A percentile compares a stretch with the other conserved stretches of the same genome.
Evolutionary conservation across 2,329 filamentous ascomycete species (phyloP).

Genomic region (Paracamarosporium sp.): DNA sequence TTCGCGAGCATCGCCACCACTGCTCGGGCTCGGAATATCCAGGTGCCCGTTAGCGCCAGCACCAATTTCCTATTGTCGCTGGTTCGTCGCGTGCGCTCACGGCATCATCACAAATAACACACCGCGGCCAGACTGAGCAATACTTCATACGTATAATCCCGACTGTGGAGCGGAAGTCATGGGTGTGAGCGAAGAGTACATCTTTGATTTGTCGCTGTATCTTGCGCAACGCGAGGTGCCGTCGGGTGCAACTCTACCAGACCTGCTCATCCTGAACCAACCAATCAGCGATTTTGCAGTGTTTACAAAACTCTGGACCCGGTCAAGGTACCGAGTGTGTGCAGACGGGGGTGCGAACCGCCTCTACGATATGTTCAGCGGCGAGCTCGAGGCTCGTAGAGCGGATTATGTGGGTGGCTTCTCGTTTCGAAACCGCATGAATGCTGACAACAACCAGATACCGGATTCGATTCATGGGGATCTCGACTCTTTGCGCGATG

Average conservation of each 20-base stretch:
- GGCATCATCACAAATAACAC: neutral
- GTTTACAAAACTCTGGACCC: conserved; percentile 54
- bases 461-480: conserved; percentile 81
- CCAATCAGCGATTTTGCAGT: conserved; percentile 56
- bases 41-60: neutral
- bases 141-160: neutral
- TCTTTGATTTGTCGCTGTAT: conserved; percentile 35
- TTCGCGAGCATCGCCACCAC: neutral
- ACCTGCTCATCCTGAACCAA: conserved; percentile 55
- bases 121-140: too few species aligned
- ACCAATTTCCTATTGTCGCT: conserved; percentile 1
- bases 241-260: conserved; percentile 27
- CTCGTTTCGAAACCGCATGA: conserved; percentile 14
- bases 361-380: conserved; percentile 62
- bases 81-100: neutral
- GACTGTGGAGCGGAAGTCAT: conserved; percentile 13
- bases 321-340: conserved; percentile 72
- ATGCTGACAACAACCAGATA: conserved; percentile 31
- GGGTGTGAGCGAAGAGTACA: conserved; percentile 18
- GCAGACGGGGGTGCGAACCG: conserved; percentile 92
- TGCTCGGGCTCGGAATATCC: neutral
- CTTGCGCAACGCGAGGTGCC: conserved; percentile 25
- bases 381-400: conserved; percentile 26
- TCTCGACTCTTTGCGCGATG: conserved; percentile 78
- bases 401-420: conserved; percentile 37